Evolutionary conservation across 176 grass and related monocot genomes (phyloP).

Genomic region (Paspalum notatum): DNA sequence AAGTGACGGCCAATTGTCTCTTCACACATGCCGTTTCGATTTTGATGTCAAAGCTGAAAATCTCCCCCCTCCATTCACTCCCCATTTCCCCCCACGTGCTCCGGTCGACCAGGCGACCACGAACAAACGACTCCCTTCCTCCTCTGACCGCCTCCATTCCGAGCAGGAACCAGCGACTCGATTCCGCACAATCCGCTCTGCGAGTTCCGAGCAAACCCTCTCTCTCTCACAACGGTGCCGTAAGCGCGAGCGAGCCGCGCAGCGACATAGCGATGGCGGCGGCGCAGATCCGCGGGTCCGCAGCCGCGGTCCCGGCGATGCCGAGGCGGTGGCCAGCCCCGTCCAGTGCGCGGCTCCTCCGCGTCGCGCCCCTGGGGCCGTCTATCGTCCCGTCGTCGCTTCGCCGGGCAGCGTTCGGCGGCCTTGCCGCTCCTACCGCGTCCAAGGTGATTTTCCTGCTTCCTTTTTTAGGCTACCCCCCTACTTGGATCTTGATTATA

Average conservation of each 20-base stretch:
- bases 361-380: constrained; percentile 42
- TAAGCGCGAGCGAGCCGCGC: neutral
- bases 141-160: neutral
- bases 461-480: neutral
- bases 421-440: constrained; percentile 22
- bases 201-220: neutral
- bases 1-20: no score
- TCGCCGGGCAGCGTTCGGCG: neutral
- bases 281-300: no score
- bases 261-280: constrained; percentile 24
- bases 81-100: neutral
- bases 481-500: constrained; percentile 25
- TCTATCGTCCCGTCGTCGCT: constrained; percentile 38
- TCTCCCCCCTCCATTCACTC: neutral
- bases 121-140: constrained; percentile 1
- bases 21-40: no score
- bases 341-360: constrained; percentile 34
- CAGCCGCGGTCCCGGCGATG: no score
- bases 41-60: no score
- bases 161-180: neutral
- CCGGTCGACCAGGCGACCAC: no score
- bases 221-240: neutral
- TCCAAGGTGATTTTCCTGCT: constrained; percentile 14
- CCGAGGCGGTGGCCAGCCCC: constrained; percentile 42
- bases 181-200: neutral